Evolutionary conservation across 1,284 basidiomycete genomes (phyloP).

Genomic region (Malassezia cuniculi): DNA sequence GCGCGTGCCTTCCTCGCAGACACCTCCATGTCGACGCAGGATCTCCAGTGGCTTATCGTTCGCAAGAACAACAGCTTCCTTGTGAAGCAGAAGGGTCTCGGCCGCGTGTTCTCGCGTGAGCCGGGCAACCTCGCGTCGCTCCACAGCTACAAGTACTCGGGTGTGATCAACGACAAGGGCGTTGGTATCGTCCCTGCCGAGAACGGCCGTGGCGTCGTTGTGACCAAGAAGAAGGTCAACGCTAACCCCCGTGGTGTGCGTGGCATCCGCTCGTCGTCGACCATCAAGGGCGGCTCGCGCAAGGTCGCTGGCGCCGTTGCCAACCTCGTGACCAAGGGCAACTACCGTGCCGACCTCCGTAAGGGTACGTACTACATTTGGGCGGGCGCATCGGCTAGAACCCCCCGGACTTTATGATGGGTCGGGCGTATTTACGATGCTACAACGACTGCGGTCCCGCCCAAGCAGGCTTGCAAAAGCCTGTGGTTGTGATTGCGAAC

Average conservation of each 20-base stretch:
- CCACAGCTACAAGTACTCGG: slow-evolving; percentile 44
- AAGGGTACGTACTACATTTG: slow-evolving; percentile 32
- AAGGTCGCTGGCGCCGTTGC: slow-evolving; percentile 34
- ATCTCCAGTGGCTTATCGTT: slow-evolving; percentile 43
- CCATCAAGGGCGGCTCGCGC: slow-evolving; percentile 18
- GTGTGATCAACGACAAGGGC: slow-evolving; percentile 39
- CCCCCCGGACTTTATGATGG: slow-evolving; percentile 42
- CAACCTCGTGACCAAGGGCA: slow-evolving; percentile 36
- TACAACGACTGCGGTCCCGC: slow-evolving; percentile 22
- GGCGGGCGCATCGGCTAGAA: slow-evolving; percentile 28
- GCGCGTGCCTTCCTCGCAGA: not conserved
- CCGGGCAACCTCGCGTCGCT: slow-evolving; percentile 36
- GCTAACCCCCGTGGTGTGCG: slow-evolving; percentile 20
- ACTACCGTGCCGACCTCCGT: slow-evolving; percentile 41
- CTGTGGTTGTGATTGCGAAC: slow-evolving; percentile 7
- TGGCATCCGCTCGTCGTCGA: slow-evolving; percentile 17
- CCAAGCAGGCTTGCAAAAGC: slow-evolving; percentile 12
- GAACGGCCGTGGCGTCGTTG: slow-evolving; percentile 27
- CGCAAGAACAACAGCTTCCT: slow-evolving; percentile 37
- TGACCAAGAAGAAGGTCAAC: slow-evolving; percentile 41
- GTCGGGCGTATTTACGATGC: slow-evolving; percentile 44
- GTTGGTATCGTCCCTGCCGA: slow-evolving; percentile 31
- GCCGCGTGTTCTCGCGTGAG: slow-evolving; percentile 42
- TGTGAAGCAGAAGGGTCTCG: slow-evolving; percentile 43
- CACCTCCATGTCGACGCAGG: slow-evolving; percentile 23